Percentiles rank a stretch among this genome's conserved stretches.
These are phyloP conservation scores for Candida ascalaphidarum DNA, from an alignment of 805 yeast species.

Conservation along the genomic window DNA sequence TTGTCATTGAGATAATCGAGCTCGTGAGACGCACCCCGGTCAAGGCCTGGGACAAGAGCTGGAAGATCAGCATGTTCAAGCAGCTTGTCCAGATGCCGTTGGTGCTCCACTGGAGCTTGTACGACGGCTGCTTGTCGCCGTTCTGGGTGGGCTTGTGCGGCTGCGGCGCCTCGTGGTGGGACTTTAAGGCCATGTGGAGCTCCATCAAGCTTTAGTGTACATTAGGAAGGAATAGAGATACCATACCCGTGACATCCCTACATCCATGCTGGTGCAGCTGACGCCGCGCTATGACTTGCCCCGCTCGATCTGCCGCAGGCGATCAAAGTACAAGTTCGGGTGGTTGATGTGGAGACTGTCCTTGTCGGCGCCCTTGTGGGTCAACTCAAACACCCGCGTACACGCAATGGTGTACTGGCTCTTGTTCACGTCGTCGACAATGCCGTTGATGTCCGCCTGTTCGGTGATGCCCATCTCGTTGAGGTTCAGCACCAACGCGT, in stretches of 20 bases:
- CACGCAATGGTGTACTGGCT: conserved; percentile 82
- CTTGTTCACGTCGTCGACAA: conserved; percentile 58
- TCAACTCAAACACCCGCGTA: conserved; percentile 75
- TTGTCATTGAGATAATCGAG: conserved; percentile 30
- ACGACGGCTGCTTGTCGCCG: conserved; percentile 35
- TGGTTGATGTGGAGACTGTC: conserved; percentile 65
- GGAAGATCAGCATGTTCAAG: conserved; percentile 27
- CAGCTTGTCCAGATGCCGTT: conserved; percentile 33
- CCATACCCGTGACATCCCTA: too few species aligned
- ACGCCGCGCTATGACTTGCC: too few species aligned
- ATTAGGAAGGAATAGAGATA: not conserved
- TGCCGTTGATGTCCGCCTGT: conserved; percentile 44
- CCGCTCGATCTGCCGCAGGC: conserved; percentile 52
- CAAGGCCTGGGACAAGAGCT: conserved; percentile 23
- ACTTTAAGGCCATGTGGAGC: conserved; percentile 25
- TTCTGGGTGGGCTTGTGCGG: conserved; percentile 43
- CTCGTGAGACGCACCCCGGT: conserved; percentile 31
- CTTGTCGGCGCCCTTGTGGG: conserved; percentile 37
- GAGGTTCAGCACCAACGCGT: conserved; percentile 49
- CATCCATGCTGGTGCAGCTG: too few species aligned
- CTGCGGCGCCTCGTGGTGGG: conserved; percentile 36
- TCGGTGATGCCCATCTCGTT: conserved; percentile 59
- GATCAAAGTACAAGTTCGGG: conserved; percentile 83
- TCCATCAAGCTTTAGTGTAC: conserved; percentile 21
- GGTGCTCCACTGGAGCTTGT: conserved; percentile 36